Percentiles rank a stretch among this genome's conserved stretches.
Conservation (phyloP, 148 eudicot species). For the Cornus suecica region DNA sequence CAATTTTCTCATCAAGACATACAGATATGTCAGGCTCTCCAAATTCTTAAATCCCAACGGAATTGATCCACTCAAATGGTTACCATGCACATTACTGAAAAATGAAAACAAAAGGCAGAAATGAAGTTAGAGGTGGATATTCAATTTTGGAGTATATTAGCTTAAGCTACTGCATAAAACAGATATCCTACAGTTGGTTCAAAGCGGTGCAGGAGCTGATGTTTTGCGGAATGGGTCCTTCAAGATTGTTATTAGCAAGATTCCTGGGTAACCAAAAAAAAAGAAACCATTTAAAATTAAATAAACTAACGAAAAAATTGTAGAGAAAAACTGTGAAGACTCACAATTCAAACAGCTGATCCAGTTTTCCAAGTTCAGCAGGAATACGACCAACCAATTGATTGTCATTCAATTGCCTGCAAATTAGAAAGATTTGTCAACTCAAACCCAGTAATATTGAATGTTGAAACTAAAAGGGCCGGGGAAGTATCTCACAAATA, state of each 20-base stretch:
- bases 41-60: conserved; percentile 53
- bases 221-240: conserved; percentile 63
- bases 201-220: conserved; percentile 65
- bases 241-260: conserved; percentile 59
- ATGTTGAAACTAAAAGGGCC: not conserved
- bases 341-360: conserved; percentile 70
- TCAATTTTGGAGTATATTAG: not conserved
- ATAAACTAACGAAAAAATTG: not conserved
- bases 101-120: not conserved
- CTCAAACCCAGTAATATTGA: not conserved
- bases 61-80: conserved; percentile 54
- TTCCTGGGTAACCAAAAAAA: conserved; percentile 36
- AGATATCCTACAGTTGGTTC: conserved; percentile 56
- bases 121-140: not conserved
- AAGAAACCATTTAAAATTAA: not conserved
- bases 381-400: conserved; percentile 56
- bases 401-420: conserved; percentile 70
- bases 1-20: conserved; percentile 17
- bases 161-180: not conserved
- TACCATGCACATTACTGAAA: conserved; percentile 62
- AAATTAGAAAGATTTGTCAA: conserved; percentile 1
- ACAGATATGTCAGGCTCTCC: conserved; percentile 71
- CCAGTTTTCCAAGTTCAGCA: conserved; percentile 66
- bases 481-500: conserved; percentile 44
- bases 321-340: conserved; percentile 8